Evolutionary conservation across 2,329 filamentous ascomycete species (phyloP).

Genomic region (Mollisia scopiformis): DNA sequence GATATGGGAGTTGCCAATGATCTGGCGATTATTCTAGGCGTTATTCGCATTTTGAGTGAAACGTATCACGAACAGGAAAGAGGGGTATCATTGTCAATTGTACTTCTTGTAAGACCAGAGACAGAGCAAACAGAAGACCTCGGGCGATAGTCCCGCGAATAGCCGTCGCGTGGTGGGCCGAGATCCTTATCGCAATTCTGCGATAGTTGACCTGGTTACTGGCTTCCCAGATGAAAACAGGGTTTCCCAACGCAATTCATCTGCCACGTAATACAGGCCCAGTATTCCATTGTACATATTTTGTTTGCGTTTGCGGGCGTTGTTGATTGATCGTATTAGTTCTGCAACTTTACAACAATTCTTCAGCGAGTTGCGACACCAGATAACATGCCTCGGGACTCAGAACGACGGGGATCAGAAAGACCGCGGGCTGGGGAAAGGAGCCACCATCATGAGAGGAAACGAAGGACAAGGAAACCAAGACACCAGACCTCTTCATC

Average conservation of each 20-base stretch:
- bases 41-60: constrained; percentile 25
- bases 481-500: constrained; percentile 26
- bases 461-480: constrained; percentile 24
- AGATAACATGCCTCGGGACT: constrained; percentile 30
- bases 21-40: constrained; percentile 16
- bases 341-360: background rate
- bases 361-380: background rate
- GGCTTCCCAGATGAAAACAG: constrained; percentile 4
- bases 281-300: constrained; percentile 9
- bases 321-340: background rate
- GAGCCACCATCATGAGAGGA: constrained; percentile 24
- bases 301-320: background rate
- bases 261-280: constrained; percentile 6
- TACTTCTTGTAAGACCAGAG: constrained; percentile 3
- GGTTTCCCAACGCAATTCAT: background rate
- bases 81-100: constrained; percentile 12
- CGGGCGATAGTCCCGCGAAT: too few species aligned
- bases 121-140: too few species aligned
- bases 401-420: constrained; percentile 31
- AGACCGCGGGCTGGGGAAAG: constrained; percentile 26
- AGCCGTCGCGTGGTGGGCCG: too few species aligned
- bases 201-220: background rate
- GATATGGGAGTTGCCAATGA: constrained; percentile 7
- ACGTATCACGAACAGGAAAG: constrained; percentile 8
- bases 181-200: background rate